A percentile compares a stretch with the other conserved stretches of the same genome.
phyloP scores from a whole-genome alignment of 192 early-diverging fungal genomes.

The Umbelopsis isabellina region DNA sequence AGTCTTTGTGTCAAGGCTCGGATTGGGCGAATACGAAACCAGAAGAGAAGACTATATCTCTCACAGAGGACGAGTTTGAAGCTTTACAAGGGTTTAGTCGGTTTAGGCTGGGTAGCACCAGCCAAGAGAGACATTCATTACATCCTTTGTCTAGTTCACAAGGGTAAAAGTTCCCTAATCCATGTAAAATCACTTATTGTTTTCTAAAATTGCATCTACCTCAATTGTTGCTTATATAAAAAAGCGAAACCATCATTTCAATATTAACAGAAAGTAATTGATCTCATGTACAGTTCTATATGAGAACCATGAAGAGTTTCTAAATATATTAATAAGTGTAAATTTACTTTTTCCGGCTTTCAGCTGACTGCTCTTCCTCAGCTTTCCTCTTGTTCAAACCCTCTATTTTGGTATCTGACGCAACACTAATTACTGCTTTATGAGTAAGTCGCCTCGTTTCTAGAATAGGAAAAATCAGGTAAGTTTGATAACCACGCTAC shows the following conservation, averaged over 20 bases:
- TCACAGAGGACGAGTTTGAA: conserved; percentile 44
- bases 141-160: conserved; percentile 1
- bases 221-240: neutral
- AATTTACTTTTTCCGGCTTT: neutral
- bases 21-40: neutral
- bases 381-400: neutral
- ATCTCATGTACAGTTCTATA: too few relatives aligned
- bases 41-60: conserved; percentile 22
- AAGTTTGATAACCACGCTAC: neutral
- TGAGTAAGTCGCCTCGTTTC: conserved; percentile 26
- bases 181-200: conserved; percentile 1
- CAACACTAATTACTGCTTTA: conserved; percentile 25
- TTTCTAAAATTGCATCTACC: conserved; percentile 7
- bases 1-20: conserved; percentile 14
- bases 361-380: neutral
- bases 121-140: neutral
- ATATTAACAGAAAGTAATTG: too few relatives aligned
- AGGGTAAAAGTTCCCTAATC: neutral
- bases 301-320: too few relatives aligned
- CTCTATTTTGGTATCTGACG: neutral
- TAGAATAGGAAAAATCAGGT: neutral
- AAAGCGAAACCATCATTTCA: too few relatives aligned
- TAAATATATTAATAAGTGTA: too few relatives aligned
- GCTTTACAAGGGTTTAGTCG: conserved; percentile 33
- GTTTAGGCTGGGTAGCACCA: conserved; percentile 28